Percentiles rank a stretch among this genome's conserved stretches.
phyloP scores from a whole-genome alignment of 805 yeast species.

The Candida ficus region DNA sequence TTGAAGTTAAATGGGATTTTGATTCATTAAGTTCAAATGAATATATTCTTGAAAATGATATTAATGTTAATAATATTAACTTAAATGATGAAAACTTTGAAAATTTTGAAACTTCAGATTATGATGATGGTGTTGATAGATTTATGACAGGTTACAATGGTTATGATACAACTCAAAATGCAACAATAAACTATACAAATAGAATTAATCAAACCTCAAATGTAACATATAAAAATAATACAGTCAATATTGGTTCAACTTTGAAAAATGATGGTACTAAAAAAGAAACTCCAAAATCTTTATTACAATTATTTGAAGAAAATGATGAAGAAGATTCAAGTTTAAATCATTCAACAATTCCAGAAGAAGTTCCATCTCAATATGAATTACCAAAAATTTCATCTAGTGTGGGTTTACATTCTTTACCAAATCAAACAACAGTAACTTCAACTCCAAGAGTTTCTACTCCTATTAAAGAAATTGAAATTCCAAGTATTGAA shows the following conservation, averaged over 20 bases:
- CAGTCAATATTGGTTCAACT: slow-evolving; percentile 24
- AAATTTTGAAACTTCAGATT: slow-evolving; percentile 17
- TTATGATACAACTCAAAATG: slow-evolving; percentile 8
- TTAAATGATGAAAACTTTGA: slow-evolving; percentile 22
- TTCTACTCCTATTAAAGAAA: slow-evolving; percentile 54
- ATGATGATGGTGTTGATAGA: slow-evolving; percentile 26
- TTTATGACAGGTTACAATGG: slow-evolving; percentile 24
- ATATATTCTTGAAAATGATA: slow-evolving; percentile 67
- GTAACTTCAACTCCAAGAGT: slow-evolving; percentile 25
- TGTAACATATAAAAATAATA: slow-evolving; percentile 26
- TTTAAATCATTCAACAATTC: background rate
- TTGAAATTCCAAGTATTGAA: slow-evolving; percentile 69
- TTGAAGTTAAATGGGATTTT: slow-evolving; percentile 80
- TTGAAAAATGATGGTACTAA: slow-evolving; percentile 25
- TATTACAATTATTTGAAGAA: slow-evolving; percentile 65
- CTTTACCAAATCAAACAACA: slow-evolving; percentile 10
- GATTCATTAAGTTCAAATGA: slow-evolving; percentile 74
- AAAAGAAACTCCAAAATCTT: slow-evolving; percentile 65
- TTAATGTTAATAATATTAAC: slow-evolving; percentile 36
- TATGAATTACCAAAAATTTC: slow-evolving; percentile 19
- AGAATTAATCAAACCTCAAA: slow-evolving; percentile 11
- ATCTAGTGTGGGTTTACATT: slow-evolving; percentile 18
- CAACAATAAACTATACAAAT: slow-evolving; percentile 15
- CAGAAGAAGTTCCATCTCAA: slow-evolving; percentile 2
- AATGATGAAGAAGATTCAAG: slow-evolving; percentile 25